Base-by-base conservation (phyloP, 176 grass and related monocot species). In the Carex kokanica region DNA sequence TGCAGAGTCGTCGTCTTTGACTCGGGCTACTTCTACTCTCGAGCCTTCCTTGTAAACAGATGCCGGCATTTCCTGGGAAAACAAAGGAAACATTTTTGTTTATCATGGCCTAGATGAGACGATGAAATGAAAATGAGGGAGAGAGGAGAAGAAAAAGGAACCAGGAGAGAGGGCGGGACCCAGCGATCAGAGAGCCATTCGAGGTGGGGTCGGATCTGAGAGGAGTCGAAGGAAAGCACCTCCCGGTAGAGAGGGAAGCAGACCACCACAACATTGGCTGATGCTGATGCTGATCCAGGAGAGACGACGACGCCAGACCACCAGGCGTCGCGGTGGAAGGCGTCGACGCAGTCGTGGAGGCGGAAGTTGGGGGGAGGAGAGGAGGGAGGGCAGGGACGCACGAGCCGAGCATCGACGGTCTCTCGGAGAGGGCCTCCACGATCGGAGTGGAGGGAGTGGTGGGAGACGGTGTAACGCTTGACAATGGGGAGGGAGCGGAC, bases 141-240 rank as follows among this genome's bases (percentile, higher is more conserved):
- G 45, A 11, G 45, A 12, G 45, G 45, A 49, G 13, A 6, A 29
- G 2, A 9, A 60, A 21, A 8, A 2, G 6, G 29, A 85, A 94
- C 92, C 90, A 86, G 80, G 47, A 25, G 60, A 43, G 88, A 84
- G 2, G 93, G 88, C 12, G 86, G 85, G 64, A 78, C 66, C 93
- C 93, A 95, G 74, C 84, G 60, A 74, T 80, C 80, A 11, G 63
- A 87, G 77, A 86, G 60, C 88, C 91, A 92, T 54, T 97, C 94
- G 65, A 94, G 92, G 85, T 97, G 94, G 17, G 67, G 78, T 0
- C 90, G 72, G 24, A 95, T 40, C 9, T 82, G 16, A 0, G n/a
- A 84, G 29, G 54, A 38, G 7, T 58, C 62, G 64, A 88, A 90
- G 29, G 86, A 83, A 73, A 24, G 17, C 43, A 81, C 84, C 59